phyloP scores from a whole-genome alignment of 208 protist genomes.

The Naegleria gruberi region DNA sequence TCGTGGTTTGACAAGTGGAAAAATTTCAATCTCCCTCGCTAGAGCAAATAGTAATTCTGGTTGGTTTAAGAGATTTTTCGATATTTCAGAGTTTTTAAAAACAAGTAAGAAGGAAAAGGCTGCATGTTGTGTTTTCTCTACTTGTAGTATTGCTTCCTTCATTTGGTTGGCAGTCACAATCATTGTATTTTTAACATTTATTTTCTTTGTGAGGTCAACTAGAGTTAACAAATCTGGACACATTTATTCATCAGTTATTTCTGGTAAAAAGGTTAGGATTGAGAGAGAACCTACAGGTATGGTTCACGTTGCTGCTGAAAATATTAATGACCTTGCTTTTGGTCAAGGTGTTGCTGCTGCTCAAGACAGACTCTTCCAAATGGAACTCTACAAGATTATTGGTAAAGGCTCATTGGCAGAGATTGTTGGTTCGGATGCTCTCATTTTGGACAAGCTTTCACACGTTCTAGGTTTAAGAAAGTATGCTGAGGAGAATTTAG shows the following conservation, averaged over 20 bases:
- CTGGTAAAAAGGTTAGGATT: background rate
- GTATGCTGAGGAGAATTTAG: background rate
- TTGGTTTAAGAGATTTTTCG: too few relatives aligned
- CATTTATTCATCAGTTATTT: background rate
- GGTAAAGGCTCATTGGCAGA: background rate
- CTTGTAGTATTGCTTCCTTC: background rate
- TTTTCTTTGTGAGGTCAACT: background rate
- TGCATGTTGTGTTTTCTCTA: background rate
- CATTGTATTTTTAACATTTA: background rate
- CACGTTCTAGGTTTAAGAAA: background rate
- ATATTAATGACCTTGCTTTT: background rate
- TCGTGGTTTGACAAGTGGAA: background rate
- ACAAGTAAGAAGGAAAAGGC: background rate
- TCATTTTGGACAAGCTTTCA: background rate
- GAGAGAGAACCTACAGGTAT: background rate
- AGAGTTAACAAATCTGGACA: background rate
- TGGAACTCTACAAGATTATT: background rate
- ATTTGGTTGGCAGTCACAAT: background rate
- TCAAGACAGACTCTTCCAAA: conserved; percentile 20
- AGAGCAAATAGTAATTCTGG: too few relatives aligned
- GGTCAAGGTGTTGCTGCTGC: background rate
- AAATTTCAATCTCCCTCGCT: too few relatives aligned
- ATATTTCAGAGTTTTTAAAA: background rate
- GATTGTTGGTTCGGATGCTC: background rate
- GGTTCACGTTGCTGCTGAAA: background rate